These are phyloP conservation scores for Xylaria sp. DNA, from an alignment of 2,329 filamentous ascomycete genomes.

Conservation along the genomic window DNA sequence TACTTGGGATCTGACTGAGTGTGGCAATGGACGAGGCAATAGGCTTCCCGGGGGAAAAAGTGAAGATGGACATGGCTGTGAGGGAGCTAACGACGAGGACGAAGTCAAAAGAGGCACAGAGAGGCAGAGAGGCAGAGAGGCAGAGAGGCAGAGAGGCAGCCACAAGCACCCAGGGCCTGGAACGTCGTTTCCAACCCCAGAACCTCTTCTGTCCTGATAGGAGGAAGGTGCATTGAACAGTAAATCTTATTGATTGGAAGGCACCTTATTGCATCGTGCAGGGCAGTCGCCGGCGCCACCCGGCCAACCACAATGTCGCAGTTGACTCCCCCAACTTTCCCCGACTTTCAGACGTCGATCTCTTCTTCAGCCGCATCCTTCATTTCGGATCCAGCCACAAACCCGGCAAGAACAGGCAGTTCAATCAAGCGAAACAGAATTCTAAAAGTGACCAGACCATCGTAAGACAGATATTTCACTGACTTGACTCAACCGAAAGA, in stretches of 20 bases:
- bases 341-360: not conserved
- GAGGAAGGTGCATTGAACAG: not conserved
- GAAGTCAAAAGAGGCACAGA: not conserved
- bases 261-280: not conserved
- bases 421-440: no score
- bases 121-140: no score
- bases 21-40: not conserved
- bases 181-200: not conserved
- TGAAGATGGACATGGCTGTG: no score
- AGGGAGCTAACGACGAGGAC: not conserved
- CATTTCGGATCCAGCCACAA: not conserved
- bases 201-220: no score
- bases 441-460: not conserved
- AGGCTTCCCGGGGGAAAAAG: no score
- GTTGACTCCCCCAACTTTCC: not conserved
- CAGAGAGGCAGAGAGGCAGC: no score
- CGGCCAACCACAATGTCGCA: not conserved
- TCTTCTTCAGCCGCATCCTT: not conserved
- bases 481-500: not conserved
- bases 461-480: not conserved
- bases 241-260: not conserved
- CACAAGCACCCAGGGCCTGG: not conserved
- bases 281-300: not conserved
- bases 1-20: not conserved
- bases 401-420: not conserved